Evolutionary conservation across 129 eudicot genomes (phyloP).

Genomic region (Ambrosia trifida): DNA sequence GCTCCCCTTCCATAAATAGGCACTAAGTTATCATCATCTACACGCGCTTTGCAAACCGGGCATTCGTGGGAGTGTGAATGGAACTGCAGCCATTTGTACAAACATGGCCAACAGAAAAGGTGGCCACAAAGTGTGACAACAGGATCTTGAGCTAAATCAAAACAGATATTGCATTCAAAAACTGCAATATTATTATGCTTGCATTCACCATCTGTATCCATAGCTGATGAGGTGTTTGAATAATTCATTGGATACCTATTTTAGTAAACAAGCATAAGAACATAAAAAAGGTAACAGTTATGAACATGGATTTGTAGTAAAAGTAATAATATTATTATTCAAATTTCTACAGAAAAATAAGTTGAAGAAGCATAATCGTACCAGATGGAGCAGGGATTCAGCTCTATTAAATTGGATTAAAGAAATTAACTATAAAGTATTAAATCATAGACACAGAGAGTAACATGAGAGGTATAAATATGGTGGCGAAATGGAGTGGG

Average conservation of each 20-base stretch:
- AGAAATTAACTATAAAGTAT: not conserved
- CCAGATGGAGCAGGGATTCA: not conserved
- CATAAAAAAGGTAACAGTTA: not conserved
- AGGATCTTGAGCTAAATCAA: conserved; percentile 71
- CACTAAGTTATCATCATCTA: conserved; percentile 58
- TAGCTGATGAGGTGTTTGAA: conserved; percentile 12
- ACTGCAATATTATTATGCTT: conserved; percentile 30
- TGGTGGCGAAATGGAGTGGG: not conserved
- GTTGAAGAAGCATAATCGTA: not conserved
- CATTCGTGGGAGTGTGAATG: conserved; percentile 61
- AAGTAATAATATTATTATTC: no score
- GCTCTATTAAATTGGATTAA: not conserved
- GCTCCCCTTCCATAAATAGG: conserved; percentile 79
- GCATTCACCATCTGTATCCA: conserved; percentile 35
- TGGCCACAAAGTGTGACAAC: conserved; percentile 77
- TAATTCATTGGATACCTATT: not conserved
- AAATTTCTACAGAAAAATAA: not conserved
- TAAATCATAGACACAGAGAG: not conserved
- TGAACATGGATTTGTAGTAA: not conserved
- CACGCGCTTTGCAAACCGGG: conserved; percentile 64
- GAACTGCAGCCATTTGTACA: conserved; percentile 65
- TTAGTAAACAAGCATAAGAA: not conserved
- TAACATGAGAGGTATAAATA: not conserved
- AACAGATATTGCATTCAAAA: conserved; percentile 78
- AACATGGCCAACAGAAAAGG: conserved; percentile 84